Conservation (phyloP, 129 eudicot genomes). For the Chrysanthemum seticuspe region DNA sequence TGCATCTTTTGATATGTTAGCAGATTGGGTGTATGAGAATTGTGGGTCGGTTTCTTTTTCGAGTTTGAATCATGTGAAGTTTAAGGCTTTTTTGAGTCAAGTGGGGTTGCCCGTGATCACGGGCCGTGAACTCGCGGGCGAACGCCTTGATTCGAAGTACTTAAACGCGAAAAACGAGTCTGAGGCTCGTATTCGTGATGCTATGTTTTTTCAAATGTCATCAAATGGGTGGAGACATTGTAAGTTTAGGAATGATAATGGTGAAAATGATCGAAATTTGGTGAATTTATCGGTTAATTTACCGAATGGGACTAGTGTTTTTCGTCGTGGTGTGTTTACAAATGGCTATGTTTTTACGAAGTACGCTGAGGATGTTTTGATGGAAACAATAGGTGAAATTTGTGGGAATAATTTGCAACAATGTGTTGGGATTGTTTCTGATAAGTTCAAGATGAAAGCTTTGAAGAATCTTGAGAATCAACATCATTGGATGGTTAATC, state of each 20-base stretch:
- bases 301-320: constrained; percentile 84
- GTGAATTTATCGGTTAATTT: constrained; percentile 76
- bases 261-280: constrained; percentile 39
- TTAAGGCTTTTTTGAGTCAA: constrained; percentile 62
- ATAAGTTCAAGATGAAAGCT: constrained; percentile 73
- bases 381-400: constrained; percentile 66
- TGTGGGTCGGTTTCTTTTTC: constrained; percentile 75
- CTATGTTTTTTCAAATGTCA: constrained; percentile 78
- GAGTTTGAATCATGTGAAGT: constrained; percentile 71
- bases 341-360: constrained; percentile 67
- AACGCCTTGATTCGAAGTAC: constrained; percentile 63
- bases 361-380: constrained; percentile 76
- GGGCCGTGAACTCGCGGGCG: constrained; percentile 52
- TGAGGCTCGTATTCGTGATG: constrained; percentile 75
- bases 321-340: constrained; percentile 62
- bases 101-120: constrained; percentile 65
- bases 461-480: constrained; percentile 74
- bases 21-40: constrained; percentile 85
- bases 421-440: constrained; percentile 86
- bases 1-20: constrained; percentile 53
- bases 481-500: constrained; percentile 90
- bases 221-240: constrained; percentile 71
- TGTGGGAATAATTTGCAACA: constrained; percentile 62
- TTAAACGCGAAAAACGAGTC: constrained; percentile 54
- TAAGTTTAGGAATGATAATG: constrained; percentile 11